Base-by-base conservation (phyloP, 2,329 filamentous ascomycete genomes). In the Pseudogymnoascus pannorum region DNA sequence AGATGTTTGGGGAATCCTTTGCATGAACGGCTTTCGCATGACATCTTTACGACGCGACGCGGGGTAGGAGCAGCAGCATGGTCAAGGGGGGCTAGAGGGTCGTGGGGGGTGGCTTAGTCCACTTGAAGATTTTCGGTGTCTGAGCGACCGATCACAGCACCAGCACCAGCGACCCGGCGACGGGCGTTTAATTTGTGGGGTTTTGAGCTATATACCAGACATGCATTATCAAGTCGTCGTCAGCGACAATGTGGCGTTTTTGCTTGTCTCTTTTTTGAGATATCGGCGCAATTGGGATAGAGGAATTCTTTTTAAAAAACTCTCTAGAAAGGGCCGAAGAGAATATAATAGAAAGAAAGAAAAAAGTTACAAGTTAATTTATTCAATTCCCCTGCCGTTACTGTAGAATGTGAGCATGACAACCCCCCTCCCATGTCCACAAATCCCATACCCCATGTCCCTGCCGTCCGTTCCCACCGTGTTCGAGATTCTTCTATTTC, bases 201-300 rank as follows among this genome's bases (percentile, higher is more conserved):
- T 12, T 12, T 54, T 54, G 44, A 54, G 44, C 24, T 54, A 54
- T 54, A 54, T 54, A 54, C 44, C 44, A 54, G 44, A 26, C 44
- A 54, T 8, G 44, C 44, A 31, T 54, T n/a, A 14, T 6, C n/a
- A 54, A 48, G 44, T 31, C 44, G 44, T 54, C 44, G 26, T 29
- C 44, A 11, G 24, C 24, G 24, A 20, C 26, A n/a, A 6, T 11
- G 24, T 29, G 44, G 44, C 24, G 24, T 22, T 40, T 48, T 51
- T 54, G 24, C 8, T 18, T n/a, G n/a, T n/a, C n/a, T 18, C 24
- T 18, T 54, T 31, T 54, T 54, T 51, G 44, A n/a, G n/a, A 31
- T 18, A 24, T 54, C 40, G 44, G 44, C 44, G 44, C 44, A 54
- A 31, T 54, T 54, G 26, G 44, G 44, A 54, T 54, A 54, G 44